Base-by-base conservation (phyloP, 352 stramenopile species). In the Phytophthora kernoviae region DNA sequence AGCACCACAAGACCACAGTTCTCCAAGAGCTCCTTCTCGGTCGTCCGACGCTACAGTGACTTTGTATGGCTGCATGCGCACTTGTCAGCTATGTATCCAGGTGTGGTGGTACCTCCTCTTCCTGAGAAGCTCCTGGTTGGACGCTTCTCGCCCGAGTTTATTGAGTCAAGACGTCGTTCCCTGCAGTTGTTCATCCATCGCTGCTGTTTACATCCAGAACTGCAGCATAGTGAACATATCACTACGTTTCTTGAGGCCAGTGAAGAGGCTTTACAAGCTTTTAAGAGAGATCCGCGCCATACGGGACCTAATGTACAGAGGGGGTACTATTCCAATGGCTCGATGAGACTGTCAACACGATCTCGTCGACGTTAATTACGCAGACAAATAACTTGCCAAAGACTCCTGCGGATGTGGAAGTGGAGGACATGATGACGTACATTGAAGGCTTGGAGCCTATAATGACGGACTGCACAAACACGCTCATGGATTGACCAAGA, bases 361-460 rank as follows among this genome's bases (percentile, higher is more conserved):
- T 96, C 58, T 95, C 88, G 54, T 85, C 82, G 0, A 90, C 82
- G 21, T 65, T 93, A 2, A 82, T 82, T 4, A 61, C 82, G 1
- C 64, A 62, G 4, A 70, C 70, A 4, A 70, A 65, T 5, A 81
- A 81, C 36, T 68, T 96, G 17, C 73, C 90, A 11, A 96, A 96
- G 71, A 96, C 90, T 1, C 83, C 87, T 0, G 92, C 94, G 15
- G 96, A 99, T 66, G 59, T 97, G 12, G 79, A 98, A 63, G 96
- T 98, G 57, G 95, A 98, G 44, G 94, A 98, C 65, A 98, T 98
- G 70, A 91, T 97, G 68, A 83, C 87, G 10, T 98, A 99, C 72
- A 95, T 99, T 68, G 93, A 98, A 72, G 88, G 88, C 1, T 68
- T 99, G 1, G 90, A 98, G 56, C 90, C 89, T 18, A 98, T 98